phyloP scores from a whole-genome alignment of 2,329 filamentous ascomycete genomes.

The Cercospora beticola region DNA sequence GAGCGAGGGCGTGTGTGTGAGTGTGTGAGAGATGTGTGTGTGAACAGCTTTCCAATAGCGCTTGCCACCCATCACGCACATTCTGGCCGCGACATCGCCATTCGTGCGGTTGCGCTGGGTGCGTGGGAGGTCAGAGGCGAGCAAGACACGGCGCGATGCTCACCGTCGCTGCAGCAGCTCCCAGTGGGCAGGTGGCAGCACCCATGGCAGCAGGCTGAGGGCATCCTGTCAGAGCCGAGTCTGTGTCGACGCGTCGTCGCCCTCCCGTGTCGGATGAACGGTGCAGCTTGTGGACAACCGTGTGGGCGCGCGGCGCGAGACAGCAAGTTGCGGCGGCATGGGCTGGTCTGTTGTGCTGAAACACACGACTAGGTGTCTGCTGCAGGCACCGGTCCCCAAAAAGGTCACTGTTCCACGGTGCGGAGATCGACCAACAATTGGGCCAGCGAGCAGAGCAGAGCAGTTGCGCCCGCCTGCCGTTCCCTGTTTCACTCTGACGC shows the following conservation, averaged over 20 bases:
- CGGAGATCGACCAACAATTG: conserved; percentile 5
- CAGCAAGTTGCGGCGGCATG: background rate
- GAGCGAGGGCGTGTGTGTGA: conserved; percentile 1
- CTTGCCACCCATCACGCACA: conserved; percentile 15
- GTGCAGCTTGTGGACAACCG: background rate
- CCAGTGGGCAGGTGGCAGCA: conserved; percentile 17
- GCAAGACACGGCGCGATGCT: conserved; percentile 10
- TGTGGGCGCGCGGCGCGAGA: background rate
- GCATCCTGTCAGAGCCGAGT: conserved; percentile 3
- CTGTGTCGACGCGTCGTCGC: conserved; percentile 23
- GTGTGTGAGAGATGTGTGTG: background rate
- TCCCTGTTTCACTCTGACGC: conserved; percentile 23
- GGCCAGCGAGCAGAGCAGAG: background rate
- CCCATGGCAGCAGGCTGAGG: conserved; percentile 10
- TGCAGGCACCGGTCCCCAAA: conserved; percentile 1
- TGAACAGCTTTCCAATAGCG: conserved; percentile 20
- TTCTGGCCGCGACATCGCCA: background rate
- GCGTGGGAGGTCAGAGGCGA: background rate
- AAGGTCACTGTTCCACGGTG: conserved; percentile 8
- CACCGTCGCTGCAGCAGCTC: conserved; percentile 10
- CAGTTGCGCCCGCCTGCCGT: background rate
- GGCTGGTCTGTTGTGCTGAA: conserved; percentile 22
- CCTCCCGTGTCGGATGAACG: background rate
- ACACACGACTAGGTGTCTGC: conserved; percentile 18
- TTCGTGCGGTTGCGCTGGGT: background rate